These are phyloP conservation scores for Neonectria sp. DNA, from an alignment of 2,329 filamentous ascomycete genomes.

Conservation along the genomic window DNA sequence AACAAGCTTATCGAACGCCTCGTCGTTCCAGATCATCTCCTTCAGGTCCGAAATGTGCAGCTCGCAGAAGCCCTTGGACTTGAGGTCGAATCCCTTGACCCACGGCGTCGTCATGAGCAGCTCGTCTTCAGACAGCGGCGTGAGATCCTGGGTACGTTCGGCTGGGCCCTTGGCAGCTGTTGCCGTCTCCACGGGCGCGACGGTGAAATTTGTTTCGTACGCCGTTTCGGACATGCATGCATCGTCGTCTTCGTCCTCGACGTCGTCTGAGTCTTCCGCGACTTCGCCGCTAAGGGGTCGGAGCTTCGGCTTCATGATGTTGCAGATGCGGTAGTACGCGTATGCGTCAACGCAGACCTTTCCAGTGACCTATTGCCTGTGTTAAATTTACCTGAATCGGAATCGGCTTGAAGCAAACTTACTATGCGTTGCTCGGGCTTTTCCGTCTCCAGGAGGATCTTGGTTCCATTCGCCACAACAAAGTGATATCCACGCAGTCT, in stretches of 20 bases:
- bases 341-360: slow-evolving; percentile 54
- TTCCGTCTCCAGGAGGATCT: slow-evolving; percentile 46
- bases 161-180: slow-evolving; percentile 26
- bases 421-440: slow-evolving; percentile 47
- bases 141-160: slow-evolving; percentile 44
- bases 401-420: not conserved
- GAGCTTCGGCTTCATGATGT: slow-evolving; percentile 49
- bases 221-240: not conserved
- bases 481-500: slow-evolving; percentile 53
- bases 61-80: slow-evolving; percentile 50
- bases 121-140: slow-evolving; percentile 52
- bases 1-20: slow-evolving; percentile 55
- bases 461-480: slow-evolving; percentile 48
- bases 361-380: slow-evolving; percentile 38
- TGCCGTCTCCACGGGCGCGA: slow-evolving; percentile 24
- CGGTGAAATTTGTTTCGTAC: slow-evolving; percentile 25
- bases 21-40: slow-evolving; percentile 53
- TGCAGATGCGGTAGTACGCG: slow-evolving; percentile 53
- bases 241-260: slow-evolving; percentile 3
- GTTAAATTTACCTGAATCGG: not conserved
- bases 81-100: slow-evolving; percentile 56
- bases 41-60: slow-evolving; percentile 31
- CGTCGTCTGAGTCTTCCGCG: not conserved
- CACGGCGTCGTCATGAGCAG: slow-evolving; percentile 54
- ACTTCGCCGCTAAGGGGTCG: slow-evolving; percentile 13